Percentiles rank a stretch among this genome's conserved stretches.
Evolutionary conservation across 2,329 filamentous ascomycete species (phyloP).

Genomic region (Ceratocystis variospora): DNA sequence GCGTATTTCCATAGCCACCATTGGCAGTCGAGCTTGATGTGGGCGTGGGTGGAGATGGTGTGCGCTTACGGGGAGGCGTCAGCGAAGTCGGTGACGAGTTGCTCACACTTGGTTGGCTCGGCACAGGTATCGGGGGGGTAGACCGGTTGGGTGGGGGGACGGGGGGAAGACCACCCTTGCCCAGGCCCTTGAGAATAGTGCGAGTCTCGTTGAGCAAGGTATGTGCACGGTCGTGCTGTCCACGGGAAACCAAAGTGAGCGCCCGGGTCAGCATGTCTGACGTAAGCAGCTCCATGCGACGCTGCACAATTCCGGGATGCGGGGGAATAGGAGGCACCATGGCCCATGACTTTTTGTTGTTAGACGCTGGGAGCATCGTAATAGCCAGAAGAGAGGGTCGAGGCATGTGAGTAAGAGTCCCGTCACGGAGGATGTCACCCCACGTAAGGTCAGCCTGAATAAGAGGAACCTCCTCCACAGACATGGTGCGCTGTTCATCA

Average conservation of each 20-base stretch:
- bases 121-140: constrained; percentile 26
- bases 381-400: constrained; percentile 86
- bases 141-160: constrained; percentile 47
- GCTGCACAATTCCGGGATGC: constrained; percentile 86
- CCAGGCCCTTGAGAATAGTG: constrained; percentile 87
- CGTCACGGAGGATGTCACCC: constrained; percentile 84
- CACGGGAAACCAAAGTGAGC: constrained; percentile 75
- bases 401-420: constrained; percentile 70
- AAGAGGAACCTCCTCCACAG: constrained; percentile 85
- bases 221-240: constrained; percentile 85
- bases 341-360: constrained; percentile 51
- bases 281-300: constrained; percentile 92
- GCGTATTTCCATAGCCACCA: constrained; percentile 29
- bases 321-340: constrained; percentile 75
- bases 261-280: constrained; percentile 96
- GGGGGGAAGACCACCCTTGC: constrained; percentile 85
- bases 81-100: constrained; percentile 30
- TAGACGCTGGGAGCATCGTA: constrained; percentile 70
- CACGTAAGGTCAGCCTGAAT: constrained; percentile 91
- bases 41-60: constrained; percentile 41
- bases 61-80: constrained; percentile 42
- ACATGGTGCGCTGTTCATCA: constrained; percentile 69
- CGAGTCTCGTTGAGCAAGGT: constrained; percentile 86
- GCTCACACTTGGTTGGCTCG: constrained; percentile 4
- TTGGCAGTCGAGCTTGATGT: constrained; percentile 31